Evolutionary conservation across 441 rosid genomes (phyloP).

Genomic region (Sinapis alba): DNA sequence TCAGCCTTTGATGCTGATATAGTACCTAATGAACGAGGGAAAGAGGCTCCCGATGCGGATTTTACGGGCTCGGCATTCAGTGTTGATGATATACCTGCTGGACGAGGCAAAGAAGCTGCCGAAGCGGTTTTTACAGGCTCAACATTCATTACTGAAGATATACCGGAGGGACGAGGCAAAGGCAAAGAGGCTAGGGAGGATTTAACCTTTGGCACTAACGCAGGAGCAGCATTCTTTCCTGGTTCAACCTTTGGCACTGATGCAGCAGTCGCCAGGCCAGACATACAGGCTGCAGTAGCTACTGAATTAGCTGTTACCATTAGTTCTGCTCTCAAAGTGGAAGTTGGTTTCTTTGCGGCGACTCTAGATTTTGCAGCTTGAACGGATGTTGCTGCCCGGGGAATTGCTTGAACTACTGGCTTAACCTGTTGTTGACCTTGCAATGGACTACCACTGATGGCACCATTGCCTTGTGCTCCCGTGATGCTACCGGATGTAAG

Average conservation of each 20-base stretch:
- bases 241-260: constrained; percentile 71
- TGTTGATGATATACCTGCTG: constrained; percentile 6
- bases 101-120: constrained; percentile 16
- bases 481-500: constrained; percentile 40
- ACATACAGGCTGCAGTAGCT: constrained; percentile 86
- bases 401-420: constrained; percentile 40
- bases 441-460: constrained; percentile 34
- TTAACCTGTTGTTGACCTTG: constrained; percentile 56
- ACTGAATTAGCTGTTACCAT: constrained; percentile 77
- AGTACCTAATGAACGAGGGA: constrained; percentile 13
- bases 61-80: constrained; percentile 17
- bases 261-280: constrained; percentile 62
- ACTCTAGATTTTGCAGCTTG: constrained; percentile 51
- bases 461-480: constrained; percentile 42
- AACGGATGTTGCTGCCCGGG: constrained; percentile 42
- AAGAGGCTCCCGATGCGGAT: constrained; percentile 37
- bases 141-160: not conserved
- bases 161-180: constrained; percentile 17
- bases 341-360: constrained; percentile 44
- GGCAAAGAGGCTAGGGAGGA: constrained; percentile 27
- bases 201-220: constrained; percentile 27
- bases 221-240: constrained; percentile 58
- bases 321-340: constrained; percentile 53
- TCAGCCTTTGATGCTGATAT: constrained; percentile 6
- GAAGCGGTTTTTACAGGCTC: constrained; percentile 1